phyloP scores from a whole-genome alignment of 2,329 filamentous ascomycete genomes.

The Colletotrichum somersetense region DNA sequence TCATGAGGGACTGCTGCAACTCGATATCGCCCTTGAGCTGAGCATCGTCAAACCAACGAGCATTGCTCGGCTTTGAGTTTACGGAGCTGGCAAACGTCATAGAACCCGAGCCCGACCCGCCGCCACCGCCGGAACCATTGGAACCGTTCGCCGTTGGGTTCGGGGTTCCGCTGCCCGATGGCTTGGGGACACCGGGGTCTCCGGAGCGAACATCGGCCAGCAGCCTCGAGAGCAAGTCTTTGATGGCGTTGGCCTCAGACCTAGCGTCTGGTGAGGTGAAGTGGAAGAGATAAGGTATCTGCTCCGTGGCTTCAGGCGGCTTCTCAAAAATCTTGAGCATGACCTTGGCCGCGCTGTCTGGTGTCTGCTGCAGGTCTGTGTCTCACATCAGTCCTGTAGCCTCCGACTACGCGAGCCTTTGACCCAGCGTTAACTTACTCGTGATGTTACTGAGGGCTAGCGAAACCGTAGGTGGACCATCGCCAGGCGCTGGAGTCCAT shows the following conservation, averaged over 20 bases:
- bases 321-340: constrained; percentile 94
- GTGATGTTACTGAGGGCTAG: constrained; percentile 83
- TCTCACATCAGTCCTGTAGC: constrained; percentile 36
- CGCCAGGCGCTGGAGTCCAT: constrained; percentile 80
- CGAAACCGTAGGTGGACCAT: constrained; percentile 74
- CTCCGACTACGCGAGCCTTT: not conserved
- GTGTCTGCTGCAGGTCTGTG: constrained; percentile 92
- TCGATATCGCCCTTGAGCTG: constrained; percentile 82
- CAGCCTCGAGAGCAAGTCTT: constrained; percentile 82
- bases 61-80: constrained; percentile 64
- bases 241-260: constrained; percentile 86
- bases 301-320: constrained; percentile 66
- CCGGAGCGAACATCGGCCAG: constrained; percentile 76
- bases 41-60: constrained; percentile 84
- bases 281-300: constrained; percentile 84
- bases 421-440: constrained; percentile 67
- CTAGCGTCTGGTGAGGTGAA: constrained; percentile 88
- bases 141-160: constrained; percentile 45
- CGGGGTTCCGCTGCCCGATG: constrained; percentile 53
- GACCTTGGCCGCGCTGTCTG: constrained; percentile 87
- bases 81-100: constrained; percentile 84
- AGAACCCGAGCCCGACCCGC: constrained; percentile 70
- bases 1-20: constrained; percentile 89
- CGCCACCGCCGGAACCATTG: constrained; percentile 14
- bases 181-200: constrained; percentile 65